Percentiles rank a stretch among this genome's conserved stretches.
Evolutionary conservation across 257 asterid species (phyloP).

Genomic region (Penstemon newberryi): DNA sequence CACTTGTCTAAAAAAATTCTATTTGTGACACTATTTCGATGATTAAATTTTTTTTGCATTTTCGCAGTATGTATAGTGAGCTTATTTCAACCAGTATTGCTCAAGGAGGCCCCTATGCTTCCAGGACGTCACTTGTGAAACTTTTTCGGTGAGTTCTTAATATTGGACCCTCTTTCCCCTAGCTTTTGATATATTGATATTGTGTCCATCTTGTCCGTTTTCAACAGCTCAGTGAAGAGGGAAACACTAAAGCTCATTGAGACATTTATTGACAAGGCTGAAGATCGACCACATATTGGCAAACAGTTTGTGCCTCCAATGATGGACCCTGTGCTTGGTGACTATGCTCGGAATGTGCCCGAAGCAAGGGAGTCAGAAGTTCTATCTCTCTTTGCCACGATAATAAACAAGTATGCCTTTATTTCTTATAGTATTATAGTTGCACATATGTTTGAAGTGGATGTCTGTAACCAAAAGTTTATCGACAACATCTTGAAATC

Average conservation of each 20-base stretch:
- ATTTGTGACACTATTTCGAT: slow-evolving; percentile 5
- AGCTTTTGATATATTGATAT: neutral
- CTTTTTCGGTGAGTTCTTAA: slow-evolving; percentile 70
- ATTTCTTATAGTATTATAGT: neutral
- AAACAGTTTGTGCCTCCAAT: slow-evolving; percentile 93
- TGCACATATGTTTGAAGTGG: neutral
- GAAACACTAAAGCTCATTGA: slow-evolving; percentile 93
- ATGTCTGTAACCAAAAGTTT: neutral
- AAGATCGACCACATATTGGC: slow-evolving; percentile 86
- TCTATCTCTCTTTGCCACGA: slow-evolving; percentile 94
- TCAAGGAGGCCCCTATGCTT: slow-evolving; percentile 97
- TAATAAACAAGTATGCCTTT: slow-evolving; percentile 81
- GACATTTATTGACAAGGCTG: slow-evolving; percentile 96
- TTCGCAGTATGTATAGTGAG: slow-evolving; percentile 94
- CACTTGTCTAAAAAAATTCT: neutral
- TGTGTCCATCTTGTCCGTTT: slow-evolving; percentile 2
- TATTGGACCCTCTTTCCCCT: neutral
- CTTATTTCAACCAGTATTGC: slow-evolving; percentile 84
- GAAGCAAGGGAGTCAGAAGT: slow-evolving; percentile 99
- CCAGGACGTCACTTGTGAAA: slow-evolving; percentile 80
- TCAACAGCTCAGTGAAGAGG: slow-evolving; percentile 91
- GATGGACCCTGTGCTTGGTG: slow-evolving; percentile 98
- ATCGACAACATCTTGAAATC: neutral
- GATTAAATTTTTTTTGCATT: slow-evolving; percentile 31
- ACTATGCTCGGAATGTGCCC: slow-evolving; percentile 91